phyloP scores from a whole-genome alignment of 2,329 filamentous ascomycete species.

The Leptographium flavum region DNA sequence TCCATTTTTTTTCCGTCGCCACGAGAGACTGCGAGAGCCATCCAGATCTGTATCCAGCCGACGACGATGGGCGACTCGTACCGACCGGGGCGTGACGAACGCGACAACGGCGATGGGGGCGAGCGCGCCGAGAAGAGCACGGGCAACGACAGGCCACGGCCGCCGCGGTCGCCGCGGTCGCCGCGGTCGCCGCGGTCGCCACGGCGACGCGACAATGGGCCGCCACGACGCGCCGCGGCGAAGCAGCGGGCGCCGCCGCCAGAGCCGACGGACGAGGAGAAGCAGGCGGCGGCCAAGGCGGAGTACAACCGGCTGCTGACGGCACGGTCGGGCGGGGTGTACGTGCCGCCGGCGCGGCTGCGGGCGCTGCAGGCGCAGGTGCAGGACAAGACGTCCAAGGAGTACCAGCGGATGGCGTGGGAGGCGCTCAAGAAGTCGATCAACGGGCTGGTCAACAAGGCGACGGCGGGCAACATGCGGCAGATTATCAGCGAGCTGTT shows the following conservation, averaged over 20 bases:
- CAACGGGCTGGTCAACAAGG: slow-evolving; percentile 97
- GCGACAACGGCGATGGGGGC: neutral
- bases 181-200: neutral
- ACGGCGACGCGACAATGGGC: neutral
- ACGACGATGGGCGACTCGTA: slow-evolving; percentile 6
- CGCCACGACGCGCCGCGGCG: neutral
- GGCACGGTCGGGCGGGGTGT: slow-evolving; percentile 89
- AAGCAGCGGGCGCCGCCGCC: slow-evolving; percentile 20
- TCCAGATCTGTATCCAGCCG: neutral
- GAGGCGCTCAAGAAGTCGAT: slow-evolving; percentile 98
- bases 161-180: neutral
- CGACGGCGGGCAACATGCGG: slow-evolving; percentile 97
- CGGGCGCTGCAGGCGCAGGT: slow-evolving; percentile 91
- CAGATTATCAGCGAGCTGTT: slow-evolving; percentile 93
- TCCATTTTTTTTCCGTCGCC: neutral
- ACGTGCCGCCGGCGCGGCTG: slow-evolving; percentile 84
- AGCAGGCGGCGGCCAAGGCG: slow-evolving; percentile 75
- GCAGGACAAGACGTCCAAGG: slow-evolving; percentile 88
- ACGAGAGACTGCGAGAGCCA: no score
- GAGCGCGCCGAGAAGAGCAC: neutral
- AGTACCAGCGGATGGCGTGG: slow-evolving; percentile 99
- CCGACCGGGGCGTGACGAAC: slow-evolving; percentile 3
- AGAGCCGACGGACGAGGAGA: slow-evolving; percentile 58
- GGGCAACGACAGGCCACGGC: neutral
- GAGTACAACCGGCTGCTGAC: slow-evolving; percentile 87